Conservation (phyloP, 2,329 filamentous ascomycete species). For the Pseudopithomyces maydicus region DNA sequence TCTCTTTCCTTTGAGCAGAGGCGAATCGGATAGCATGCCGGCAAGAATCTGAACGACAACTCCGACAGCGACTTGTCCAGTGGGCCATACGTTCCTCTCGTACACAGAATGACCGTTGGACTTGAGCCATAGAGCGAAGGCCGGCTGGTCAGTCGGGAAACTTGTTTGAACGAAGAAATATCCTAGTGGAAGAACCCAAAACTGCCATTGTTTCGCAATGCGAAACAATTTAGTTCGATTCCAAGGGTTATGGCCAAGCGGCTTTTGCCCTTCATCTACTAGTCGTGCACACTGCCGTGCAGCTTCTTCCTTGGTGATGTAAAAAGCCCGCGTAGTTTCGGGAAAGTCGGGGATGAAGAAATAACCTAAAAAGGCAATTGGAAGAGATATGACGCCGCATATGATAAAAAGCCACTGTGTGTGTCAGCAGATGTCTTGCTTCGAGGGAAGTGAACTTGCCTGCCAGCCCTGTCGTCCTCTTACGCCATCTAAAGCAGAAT, state of each 20-base stretch:
- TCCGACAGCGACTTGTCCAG: conserved; percentile 50
- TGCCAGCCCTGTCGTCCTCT: conserved; percentile 29
- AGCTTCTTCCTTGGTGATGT: conserved; percentile 39
- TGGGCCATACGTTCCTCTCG: conserved; percentile 56
- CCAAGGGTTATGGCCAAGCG: conserved; percentile 47
- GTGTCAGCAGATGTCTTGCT: not conserved
- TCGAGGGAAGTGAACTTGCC: not conserved
- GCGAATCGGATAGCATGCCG: conserved; percentile 40
- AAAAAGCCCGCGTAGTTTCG: conserved; percentile 38
- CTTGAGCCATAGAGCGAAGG: conserved; percentile 52
- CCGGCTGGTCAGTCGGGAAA: conserved; percentile 23
- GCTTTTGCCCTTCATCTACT: conserved; percentile 29
- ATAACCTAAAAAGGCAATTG: conserved; percentile 51
- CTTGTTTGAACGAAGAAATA: conserved; percentile 49
- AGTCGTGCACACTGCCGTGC: conserved; percentile 27
- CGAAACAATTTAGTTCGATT: conserved; percentile 49
- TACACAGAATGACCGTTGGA: conserved; percentile 50
- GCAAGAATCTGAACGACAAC: conserved; percentile 52
- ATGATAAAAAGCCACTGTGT: conserved; percentile 36
- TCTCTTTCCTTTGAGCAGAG: conserved; percentile 28
- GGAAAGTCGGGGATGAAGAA: conserved; percentile 38
- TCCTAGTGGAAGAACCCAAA: conserved; percentile 54
- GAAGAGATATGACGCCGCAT: conserved; percentile 48
- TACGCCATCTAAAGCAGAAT: conserved; percentile 35
- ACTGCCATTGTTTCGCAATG: conserved; percentile 53